A percentile compares a stretch with the other conserved stretches of the same genome.
Evolutionary conservation across 768 basidiomycete genomes (phyloP).

Genomic region (Amanita thiersii): DNA sequence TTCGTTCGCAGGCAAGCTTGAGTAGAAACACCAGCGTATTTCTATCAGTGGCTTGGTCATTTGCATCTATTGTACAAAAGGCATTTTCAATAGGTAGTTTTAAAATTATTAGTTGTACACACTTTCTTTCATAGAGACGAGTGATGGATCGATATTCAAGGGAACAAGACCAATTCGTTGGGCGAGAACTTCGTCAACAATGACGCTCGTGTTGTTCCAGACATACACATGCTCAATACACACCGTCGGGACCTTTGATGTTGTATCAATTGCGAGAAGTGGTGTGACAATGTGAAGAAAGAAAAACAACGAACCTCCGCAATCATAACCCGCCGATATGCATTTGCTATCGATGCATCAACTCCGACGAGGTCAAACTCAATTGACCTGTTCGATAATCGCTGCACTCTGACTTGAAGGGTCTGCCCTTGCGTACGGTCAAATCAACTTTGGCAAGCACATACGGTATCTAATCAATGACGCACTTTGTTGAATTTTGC

Average conservation of each 20-base stretch:
- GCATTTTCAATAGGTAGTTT: background rate
- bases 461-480: constrained; percentile 8
- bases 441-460: constrained; percentile 12
- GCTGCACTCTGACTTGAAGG: constrained; percentile 64
- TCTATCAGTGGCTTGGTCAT: constrained; percentile 71
- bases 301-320: constrained; percentile 62
- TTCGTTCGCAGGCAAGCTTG: constrained; percentile 56
- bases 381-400: constrained; percentile 74
- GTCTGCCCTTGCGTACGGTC: constrained; percentile 40
- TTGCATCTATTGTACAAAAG: constrained; percentile 20
- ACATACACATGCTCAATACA: constrained; percentile 88
- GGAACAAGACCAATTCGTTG: constrained; percentile 92
- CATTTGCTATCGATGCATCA: constrained; percentile 94
- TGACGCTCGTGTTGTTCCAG: constrained; percentile 91
- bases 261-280: background rate
- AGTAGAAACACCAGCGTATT: constrained; percentile 90
- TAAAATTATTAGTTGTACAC: constrained; percentile 11
- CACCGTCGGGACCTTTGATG: constrained; percentile 74
- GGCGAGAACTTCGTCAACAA: constrained; percentile 89
- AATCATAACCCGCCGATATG: constrained; percentile 85
- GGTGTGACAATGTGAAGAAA: background rate
- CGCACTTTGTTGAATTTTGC: constrained; percentile 69
- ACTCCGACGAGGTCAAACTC: constrained; percentile 96
- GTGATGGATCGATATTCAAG: constrained; percentile 74
- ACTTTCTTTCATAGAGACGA: constrained; percentile 51